phyloP scores from a whole-genome alignment of 2,329 filamentous ascomycete species.

The Hypoxylon sp. region DNA sequence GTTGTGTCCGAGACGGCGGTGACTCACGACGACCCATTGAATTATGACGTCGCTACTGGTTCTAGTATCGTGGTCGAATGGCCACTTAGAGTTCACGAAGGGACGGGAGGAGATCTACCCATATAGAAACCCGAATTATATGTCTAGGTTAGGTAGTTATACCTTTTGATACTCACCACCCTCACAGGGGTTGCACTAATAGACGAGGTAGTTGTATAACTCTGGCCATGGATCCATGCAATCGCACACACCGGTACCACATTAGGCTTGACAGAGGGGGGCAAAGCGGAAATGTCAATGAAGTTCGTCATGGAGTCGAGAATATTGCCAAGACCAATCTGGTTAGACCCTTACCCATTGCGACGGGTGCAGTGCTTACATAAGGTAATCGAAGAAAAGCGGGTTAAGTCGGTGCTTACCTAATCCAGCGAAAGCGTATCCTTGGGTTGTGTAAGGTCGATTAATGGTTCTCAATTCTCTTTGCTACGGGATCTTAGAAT shows the following conservation, averaged over 20 bases:
- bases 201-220: not conserved
- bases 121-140: not conserved
- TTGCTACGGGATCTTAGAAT: not conserved
- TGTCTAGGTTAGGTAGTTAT: conserved; percentile 2
- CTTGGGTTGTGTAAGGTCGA: too few relatives aligned
- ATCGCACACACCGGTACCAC: conserved; percentile 13
- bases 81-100: conserved; percentile 2
- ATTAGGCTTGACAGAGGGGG: conserved; percentile 8
- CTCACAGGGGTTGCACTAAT: conserved; percentile 1
- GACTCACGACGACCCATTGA: conserved; percentile 30
- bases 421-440: too few relatives aligned
- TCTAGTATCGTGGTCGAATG: not conserved
- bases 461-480: too few relatives aligned
- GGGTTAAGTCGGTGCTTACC: not conserved
- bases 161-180: conserved; percentile 18
- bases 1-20: conserved; percentile 14
- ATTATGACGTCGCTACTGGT: conserved; percentile 26
- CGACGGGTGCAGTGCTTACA: not conserved
- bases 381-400: conserved; percentile 22
- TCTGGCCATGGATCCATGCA: not conserved
- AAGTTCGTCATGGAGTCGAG: conserved; percentile 25
- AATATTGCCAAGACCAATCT: conserved; percentile 31
- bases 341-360: conserved; percentile 14
- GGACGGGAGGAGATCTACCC: not conserved
- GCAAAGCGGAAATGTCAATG: conserved; percentile 1